Conservation (phyloP, 2,329 filamentous ascomycete genomes). For the Fusarium stilboides region DNA sequence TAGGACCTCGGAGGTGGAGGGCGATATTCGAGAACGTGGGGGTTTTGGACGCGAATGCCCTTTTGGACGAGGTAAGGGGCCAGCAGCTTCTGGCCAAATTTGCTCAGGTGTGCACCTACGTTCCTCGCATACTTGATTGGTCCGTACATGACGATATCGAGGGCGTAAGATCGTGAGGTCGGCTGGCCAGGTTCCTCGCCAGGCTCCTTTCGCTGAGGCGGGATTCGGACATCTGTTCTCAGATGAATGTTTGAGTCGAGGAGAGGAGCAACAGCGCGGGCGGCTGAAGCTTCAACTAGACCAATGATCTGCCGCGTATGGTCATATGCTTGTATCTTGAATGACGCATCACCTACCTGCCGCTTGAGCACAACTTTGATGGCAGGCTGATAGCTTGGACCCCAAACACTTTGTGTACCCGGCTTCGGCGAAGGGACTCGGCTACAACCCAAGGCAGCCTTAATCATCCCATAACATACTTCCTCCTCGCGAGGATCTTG, state of each 20-base stretch:
- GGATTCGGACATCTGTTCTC: conserved; percentile 80
- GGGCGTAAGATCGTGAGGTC: conserved; percentile 72
- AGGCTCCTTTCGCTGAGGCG: conserved; percentile 72
- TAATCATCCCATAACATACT: conserved; percentile 86
- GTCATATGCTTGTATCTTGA: conserved; percentile 81
- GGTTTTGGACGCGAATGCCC: conserved; percentile 82
- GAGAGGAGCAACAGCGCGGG: conserved; percentile 78
- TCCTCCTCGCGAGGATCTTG: conserved; percentile 76
- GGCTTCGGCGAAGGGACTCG: conserved; percentile 79
- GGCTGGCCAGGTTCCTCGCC: conserved; percentile 76
- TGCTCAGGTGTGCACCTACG: conserved; percentile 77
- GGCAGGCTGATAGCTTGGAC: conserved; percentile 75
- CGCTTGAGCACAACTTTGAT: conserved; percentile 81
- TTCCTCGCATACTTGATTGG: conserved; percentile 74
- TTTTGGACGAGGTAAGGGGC: conserved; percentile 76
- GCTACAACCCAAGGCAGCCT: conserved; percentile 77
- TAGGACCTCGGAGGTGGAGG: conserved; percentile 58
- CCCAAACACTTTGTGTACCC: conserved; percentile 70
- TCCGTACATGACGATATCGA: conserved; percentile 86
- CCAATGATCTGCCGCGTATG: conserved; percentile 81
- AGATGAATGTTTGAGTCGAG: conserved; percentile 78
- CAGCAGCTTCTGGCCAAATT: conserved; percentile 76
- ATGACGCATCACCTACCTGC: conserved; percentile 66
- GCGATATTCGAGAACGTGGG: conserved; percentile 72
- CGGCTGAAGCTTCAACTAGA: conserved; percentile 77